Evolutionary conservation across 345 rosid species (phyloP), one percentile per base, ranked within the genome.

Genomic region (Sonneratia alba): DNA sequence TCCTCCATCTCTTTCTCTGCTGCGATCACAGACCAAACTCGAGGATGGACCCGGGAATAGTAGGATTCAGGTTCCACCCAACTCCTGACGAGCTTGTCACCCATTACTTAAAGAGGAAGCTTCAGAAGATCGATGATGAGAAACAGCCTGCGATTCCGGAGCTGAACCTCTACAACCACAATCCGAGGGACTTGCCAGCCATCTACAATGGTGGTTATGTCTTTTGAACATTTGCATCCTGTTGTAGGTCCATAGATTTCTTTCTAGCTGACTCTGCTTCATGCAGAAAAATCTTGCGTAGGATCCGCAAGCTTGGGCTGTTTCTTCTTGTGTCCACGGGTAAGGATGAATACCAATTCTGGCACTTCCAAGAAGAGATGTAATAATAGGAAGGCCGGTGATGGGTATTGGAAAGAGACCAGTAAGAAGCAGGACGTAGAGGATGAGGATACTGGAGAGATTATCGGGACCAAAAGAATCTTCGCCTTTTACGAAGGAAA

Each of bases 1-100:
- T 42, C 10, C 45, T 42, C 10, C 45, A 42, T 42, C 45, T 42
- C 10, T 9, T 42, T 42, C 45, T 9, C 45, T 5, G 45, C 7
- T 42, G 7, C 10, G 45, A 42, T 42, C 45, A 42, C 45, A 9
- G 45, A 42, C 10, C 45, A 42, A 42, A 9, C 45, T 42, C 10
- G 7, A 9, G 6, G 45, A 45, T 37, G 14, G 32, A 19, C 48
- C 27, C 13, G 27, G 32, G 38, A 10, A 45, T 67, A 37, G 49
- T 42, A 4, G 74, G 74, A 34, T 71, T 71, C 42, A 62, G 74
- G 63, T 71, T 71, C 68, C 42, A 15, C 37, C 61, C 74, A 36
- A 62, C 68, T 10, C 59, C 36, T 0, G 49, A 43, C 36, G 74
- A 71, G 53, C 55, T 71, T 0, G 24, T 62, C 19, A 34, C 7